phyloP scores from a whole-genome alignment of 176 grass and related monocot genomes.

The Stipa capillata region DNA sequence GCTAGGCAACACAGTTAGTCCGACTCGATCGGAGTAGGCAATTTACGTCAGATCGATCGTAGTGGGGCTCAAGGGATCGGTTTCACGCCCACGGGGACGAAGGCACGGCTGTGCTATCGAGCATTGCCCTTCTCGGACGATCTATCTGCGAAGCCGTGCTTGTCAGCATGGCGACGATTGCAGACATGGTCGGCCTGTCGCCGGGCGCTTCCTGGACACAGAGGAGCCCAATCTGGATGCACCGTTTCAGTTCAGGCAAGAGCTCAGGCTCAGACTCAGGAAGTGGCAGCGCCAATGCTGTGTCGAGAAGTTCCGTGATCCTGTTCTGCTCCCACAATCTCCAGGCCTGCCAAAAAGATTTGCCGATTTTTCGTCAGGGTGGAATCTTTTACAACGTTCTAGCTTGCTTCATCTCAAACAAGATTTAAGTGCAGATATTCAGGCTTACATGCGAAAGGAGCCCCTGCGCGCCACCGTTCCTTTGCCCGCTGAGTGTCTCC shows the following conservation, averaged over 20 bases:
- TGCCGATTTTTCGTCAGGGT: rapidly evolving
- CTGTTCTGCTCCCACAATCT: conserved; percentile 22
- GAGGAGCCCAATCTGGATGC: conserved; percentile 43
- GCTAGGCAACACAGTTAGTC: neutral
- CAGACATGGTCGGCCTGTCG: conserved; percentile 23
- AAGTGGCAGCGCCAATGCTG: neutral
- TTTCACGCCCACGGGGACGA: neutral
- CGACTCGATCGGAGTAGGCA: neutral
- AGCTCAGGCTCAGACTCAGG: neutral
- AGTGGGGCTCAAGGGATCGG: neutral
- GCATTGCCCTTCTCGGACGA: neutral
- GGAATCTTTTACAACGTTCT: neutral
- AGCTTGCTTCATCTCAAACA: neutral
- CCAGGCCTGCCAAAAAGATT: conserved; percentile 21
- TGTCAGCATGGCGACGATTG: conserved; percentile 17
- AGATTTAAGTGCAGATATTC: neutral
- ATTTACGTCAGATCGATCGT: neutral
- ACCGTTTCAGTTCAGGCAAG: conserved; percentile 4
- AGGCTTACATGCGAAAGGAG: neutral
- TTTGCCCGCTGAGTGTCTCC: neutral
- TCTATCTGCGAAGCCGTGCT: neutral
- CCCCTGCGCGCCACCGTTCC: neutral
- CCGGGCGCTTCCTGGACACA: conserved; percentile 26
- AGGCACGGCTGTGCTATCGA: neutral
- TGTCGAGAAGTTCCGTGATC: conserved; percentile 8